Evolutionary conservation across 1,284 basidiomycete species (phyloP), one percentile per base, ranked within the genome.

Genomic region (Ustilago shanxiensis): DNA sequence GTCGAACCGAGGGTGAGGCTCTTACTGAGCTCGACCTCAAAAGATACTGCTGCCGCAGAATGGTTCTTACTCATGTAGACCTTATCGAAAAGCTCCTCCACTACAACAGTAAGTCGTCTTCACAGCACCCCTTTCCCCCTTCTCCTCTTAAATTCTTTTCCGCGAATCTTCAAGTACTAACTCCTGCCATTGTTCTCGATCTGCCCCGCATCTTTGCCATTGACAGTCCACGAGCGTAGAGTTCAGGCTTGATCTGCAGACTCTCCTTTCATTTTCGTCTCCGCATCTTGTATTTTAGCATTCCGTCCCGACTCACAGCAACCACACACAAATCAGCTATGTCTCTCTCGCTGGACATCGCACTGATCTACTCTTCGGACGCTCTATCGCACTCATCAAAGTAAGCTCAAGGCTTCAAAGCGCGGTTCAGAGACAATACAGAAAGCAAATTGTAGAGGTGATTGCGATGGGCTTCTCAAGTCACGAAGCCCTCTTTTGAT

Each of bases 11-110:
- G 52, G 94, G 95, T 79, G 95, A 98, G 70, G 95, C 95, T 10
- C 89, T 98, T 59, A 95, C 97, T 78, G 91, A 93, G 81, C 89
- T 98, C 5, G 93, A 95, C 77, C 88, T 98, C 63, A 95, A 94
- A 87, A 89, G 96, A 66, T 98, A 98, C 87, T 98, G 95, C 88
- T 98, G 96, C 87, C 90, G 96, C 53, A 90, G 96, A 61, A 99
- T 99, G 96, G 94, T 99, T 13, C 88, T 98, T 63, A 98, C 96
- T 0, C 96, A 99, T 86, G 95, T 98, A 71, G 95, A 98, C 87
- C 89, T 98, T 70, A 97, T 98, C 80, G 95, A 98, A 87, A 98
- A 97, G 87, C 89, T 97, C 20, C 88, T 98, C 28, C 94, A 96
- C 83, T 98, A 97, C 87, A 97, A 96, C 88, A 95, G 95, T 97